Evolutionary conservation across 495 filamentous ascomycete species (phyloP).

Genomic region (Pseudevernia furfuracea): DNA sequence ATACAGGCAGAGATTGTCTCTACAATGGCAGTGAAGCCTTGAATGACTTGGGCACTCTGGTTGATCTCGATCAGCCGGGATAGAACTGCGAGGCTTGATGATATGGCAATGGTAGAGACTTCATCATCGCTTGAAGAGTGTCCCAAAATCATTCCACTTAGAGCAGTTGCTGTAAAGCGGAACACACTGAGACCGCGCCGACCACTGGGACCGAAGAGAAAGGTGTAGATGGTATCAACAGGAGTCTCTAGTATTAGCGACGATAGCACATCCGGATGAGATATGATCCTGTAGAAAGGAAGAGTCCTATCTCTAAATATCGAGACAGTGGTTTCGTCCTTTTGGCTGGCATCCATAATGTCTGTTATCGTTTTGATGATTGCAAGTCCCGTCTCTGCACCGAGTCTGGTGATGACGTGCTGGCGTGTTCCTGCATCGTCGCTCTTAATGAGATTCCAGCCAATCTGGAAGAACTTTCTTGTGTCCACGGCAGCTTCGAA

Average conservation of each 20-base stretch:
- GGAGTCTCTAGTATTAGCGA: conserved; percentile 49
- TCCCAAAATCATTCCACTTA: conserved; percentile 8
- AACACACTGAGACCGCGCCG: conserved; percentile 40
- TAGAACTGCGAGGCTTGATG: conserved; percentile 31
- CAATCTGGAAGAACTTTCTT: no score
- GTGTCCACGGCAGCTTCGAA: no score
- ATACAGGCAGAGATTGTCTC: conserved; percentile 28
- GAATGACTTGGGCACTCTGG: conserved; percentile 29
- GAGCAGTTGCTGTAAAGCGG: conserved; percentile 19
- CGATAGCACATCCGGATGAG: conserved; percentile 43
- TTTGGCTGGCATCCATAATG: no score
- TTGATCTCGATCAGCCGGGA: conserved; percentile 29
- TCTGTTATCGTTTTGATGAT: no score
- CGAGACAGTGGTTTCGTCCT: no score
- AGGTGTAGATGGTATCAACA: conserved; percentile 50
- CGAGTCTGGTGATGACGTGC: no score
- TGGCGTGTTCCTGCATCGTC: no score
- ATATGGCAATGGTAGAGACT: conserved; percentile 21
- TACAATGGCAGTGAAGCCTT: conserved; percentile 27
- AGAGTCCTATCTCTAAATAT: conserved; percentile 37
- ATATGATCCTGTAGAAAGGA: conserved; percentile 47
- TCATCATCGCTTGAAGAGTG: conserved; percentile 14
- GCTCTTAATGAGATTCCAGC: no score
- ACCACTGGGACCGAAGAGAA: conserved; percentile 46
- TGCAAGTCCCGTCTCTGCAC: no score